Evolutionary conservation across 345 rosid genomes (phyloP), one percentile per base, ranked within the genome.

Genomic region (Pelargonium nanum): DNA sequence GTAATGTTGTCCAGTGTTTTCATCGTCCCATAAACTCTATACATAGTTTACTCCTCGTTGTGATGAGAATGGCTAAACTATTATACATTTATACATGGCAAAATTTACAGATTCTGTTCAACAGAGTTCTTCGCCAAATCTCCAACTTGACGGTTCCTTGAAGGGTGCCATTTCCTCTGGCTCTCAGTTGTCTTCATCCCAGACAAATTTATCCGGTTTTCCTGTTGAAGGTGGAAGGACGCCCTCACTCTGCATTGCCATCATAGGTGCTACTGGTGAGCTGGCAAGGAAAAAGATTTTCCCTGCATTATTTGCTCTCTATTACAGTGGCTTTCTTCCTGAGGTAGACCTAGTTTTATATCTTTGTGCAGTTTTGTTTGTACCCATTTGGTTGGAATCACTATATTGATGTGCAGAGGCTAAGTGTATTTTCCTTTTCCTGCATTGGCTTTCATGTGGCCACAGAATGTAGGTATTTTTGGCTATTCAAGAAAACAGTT

Each of bases 191-290:
- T 56, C 60, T 24, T 20, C 26, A 26, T 56, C 53, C 44, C 74
- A 66, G 56, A 68, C 70, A 45, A 62, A 62, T 69, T 54, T 67
- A 59, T 67, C 24, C 51, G 71, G 60, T 44, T 48, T 67, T 45
- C 61, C 70, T 16, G 66, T 66, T 64, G 74, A 75, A 52, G 58
- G 63, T 58, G 69, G 64, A 52, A 24, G 57, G 72, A 79, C 72
- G 0, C 68, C 84, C 53, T 84, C 88, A 5, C 88, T 88, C 26
- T 74, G 83, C 79, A 84, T 88, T 67, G 84, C 84, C 57, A 88
- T 85, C 32, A 78, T 84, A 13, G 93, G 93, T 70, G 96, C 96
- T 52, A 85, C 85, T 0, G 90, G 93, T 60, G 93, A 82, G 65
- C 72, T 86, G 50, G 91, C 96, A 26, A 81, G 74, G 67, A 64